Base-by-base conservation (phyloP, 352 stramenopile species). In the Phytophthora chlamydospora region DNA sequence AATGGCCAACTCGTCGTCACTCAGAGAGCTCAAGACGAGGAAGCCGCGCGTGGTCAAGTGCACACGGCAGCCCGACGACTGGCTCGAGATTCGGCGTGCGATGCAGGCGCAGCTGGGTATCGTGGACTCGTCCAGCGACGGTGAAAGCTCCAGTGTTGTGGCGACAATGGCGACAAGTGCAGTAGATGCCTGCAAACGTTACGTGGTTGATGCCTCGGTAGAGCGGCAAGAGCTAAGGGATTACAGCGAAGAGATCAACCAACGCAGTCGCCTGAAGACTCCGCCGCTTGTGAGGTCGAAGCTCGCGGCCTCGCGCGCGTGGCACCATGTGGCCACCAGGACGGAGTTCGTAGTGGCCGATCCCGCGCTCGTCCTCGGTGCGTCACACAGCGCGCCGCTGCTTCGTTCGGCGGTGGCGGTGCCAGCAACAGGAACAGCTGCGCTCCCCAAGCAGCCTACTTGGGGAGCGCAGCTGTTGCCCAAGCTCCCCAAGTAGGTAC, bases 291-390 rank as follows among this genome's bases (percentile, higher is more conserved):
- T 38, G 58, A 42, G 40, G 1, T 11, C 24, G 4, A 60, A 59
- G 35, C 47, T 70, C 34, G 45, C 31, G 19, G 12, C n/a, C 14
- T 5, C 38, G 29, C 36, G 55, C 24, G 41, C 29, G 9, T 87
- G 80, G 80, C 71, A 85, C 39, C 70, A 64, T 7, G 77, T 87
- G 19, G 14, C 72, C 9, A 82, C 73, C 10, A 88, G 87, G 47
- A 77, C 68, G 1, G 65, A 81, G 53, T 58, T 88, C 29, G 58
- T 83, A 13, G 70, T 87, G 21, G 46, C 62, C 13, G 13, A 43
- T 0, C 6, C 34, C 24, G 24, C 24, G 24, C 24, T 27, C 24
- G 24, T 27, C 19, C 45, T 68, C 16, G 40, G 40, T 1, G 34
- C 17, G 6, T 58, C 62, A 5, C 49, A 17, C 38, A 67, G 49